Percentiles rank a stretch among this genome's conserved stretches.
Conservation (phyloP, 2,329 filamentous ascomycete species). For the Xylariaceae sp. region DNA sequence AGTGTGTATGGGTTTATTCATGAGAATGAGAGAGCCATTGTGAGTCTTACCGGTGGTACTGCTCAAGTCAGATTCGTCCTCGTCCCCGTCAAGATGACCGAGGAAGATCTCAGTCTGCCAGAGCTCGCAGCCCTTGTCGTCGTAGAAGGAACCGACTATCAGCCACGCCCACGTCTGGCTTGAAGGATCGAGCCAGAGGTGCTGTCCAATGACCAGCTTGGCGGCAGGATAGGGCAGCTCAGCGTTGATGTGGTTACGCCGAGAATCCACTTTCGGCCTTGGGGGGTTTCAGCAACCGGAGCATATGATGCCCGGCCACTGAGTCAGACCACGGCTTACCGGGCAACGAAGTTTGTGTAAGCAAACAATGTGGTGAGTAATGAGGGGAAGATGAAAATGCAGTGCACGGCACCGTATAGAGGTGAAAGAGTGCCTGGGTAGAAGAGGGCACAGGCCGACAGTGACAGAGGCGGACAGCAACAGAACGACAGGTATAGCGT, state of each 20-base stretch:
- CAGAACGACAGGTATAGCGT: no score
- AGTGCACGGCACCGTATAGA: no score
- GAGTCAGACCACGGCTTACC: conserved; percentile 8
- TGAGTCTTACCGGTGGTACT: no score
- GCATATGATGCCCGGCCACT: conserved; percentile 6
- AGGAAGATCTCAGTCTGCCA: conserved; percentile 41
- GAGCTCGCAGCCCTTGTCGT: conserved; percentile 30
- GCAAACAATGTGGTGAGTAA: no score
- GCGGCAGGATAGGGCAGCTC: conserved; percentile 37
- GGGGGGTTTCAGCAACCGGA: no score
- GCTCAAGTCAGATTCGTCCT: neutral
- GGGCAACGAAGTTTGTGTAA: neutral
- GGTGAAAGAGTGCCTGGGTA: no score
- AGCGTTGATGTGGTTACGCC: conserved; percentile 1
- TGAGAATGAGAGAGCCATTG: no score
- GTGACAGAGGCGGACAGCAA: no score
- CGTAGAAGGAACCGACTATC: conserved; percentile 40
- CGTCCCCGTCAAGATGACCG: conserved; percentile 13
- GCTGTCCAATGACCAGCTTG: conserved; percentile 38
- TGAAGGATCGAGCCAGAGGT: conserved; percentile 26
- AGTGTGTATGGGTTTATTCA: no score
- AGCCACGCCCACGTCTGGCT: conserved; percentile 37
- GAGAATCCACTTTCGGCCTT: conserved; percentile 21
- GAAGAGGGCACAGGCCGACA: no score
- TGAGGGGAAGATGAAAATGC: no score